Evolutionary conservation across 768 basidiomycete species (phyloP).

Genomic region (Rhodotorula babjevae): DNA sequence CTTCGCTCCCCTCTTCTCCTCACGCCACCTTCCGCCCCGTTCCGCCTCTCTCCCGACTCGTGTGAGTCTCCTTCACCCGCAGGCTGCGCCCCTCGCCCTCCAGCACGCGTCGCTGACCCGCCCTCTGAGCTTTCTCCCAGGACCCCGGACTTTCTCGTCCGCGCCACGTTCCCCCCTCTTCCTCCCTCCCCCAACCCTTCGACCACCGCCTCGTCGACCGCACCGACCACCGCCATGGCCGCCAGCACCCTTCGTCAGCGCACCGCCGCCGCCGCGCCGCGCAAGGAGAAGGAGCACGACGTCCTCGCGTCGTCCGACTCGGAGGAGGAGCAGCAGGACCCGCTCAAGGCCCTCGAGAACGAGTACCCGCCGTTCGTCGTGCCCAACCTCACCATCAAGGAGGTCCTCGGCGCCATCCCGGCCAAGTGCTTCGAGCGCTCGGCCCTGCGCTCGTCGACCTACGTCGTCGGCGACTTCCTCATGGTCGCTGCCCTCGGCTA

Average conservation of each 20-base stretch:
- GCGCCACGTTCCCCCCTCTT: neutral
- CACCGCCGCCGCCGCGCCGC: neutral
- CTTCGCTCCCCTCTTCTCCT: too few species aligned
- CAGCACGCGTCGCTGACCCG: neutral
- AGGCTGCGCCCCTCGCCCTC: neutral
- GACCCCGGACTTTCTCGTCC: constrained; percentile 1
- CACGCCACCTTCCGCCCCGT: neutral
- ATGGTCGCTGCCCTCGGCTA: constrained; percentile 68
- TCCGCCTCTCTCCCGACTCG: neutral
- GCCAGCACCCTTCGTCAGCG: constrained; percentile 30
- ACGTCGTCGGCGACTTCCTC: constrained; percentile 71
- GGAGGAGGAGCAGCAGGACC: constrained; percentile 21
- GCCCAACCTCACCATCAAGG: constrained; percentile 43
- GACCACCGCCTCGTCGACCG: too few species aligned
- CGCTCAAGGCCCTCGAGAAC: constrained; percentile 22
- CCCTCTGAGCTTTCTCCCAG: neutral
- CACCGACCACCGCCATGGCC: neutral
- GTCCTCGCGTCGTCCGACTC: constrained; percentile 29
- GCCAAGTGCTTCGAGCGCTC: constrained; percentile 85
- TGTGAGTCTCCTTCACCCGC: neutral
- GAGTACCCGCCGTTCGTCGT: constrained; percentile 33
- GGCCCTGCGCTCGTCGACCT: constrained; percentile 67
- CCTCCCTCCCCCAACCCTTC: neutral
- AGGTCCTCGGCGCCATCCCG: constrained; percentile 42
- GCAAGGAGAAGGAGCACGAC: constrained; percentile 27